Evolutionary conservation across 2,329 filamentous ascomycete genomes (phyloP).

Genomic region (Venturia aucupariae): DNA sequence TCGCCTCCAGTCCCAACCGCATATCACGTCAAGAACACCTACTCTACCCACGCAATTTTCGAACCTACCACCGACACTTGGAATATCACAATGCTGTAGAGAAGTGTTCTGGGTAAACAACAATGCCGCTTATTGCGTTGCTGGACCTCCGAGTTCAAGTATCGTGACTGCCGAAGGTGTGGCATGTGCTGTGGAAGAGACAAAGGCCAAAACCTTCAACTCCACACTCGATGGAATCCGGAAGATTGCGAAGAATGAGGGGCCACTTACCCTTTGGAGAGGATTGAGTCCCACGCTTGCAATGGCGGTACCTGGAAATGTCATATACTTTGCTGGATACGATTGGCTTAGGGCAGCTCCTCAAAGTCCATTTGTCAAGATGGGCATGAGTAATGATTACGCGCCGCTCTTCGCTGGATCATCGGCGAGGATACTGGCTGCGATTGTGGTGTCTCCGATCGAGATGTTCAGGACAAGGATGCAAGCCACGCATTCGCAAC

Average conservation of each 20-base stretch:
- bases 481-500: constrained; percentile 51
- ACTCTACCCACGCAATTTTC: constrained; percentile 44
- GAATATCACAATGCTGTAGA: constrained; percentile 88
- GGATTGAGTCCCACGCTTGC: constrained; percentile 87
- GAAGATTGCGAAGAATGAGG: constrained; percentile 94
- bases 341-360: constrained; percentile 78
- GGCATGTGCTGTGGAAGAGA: constrained; percentile 75
- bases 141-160: constrained; percentile 43
- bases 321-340: constrained; percentile 98
- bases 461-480: constrained; percentile 91
- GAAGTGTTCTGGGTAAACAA: constrained; percentile 96
- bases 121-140: constrained; percentile 69
- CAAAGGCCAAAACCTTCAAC: constrained; percentile 71
- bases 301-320: constrained; percentile 91
- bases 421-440: constrained; percentile 68
- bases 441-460: constrained; percentile 75
- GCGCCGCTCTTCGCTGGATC: constrained; percentile 74
- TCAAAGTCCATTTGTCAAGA: constrained; percentile 55
- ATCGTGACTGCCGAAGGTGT: constrained; percentile 27
- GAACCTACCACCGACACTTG: constrained; percentile 71
- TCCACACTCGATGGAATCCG: constrained; percentile 85
- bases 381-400: constrained; percentile 55
- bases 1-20: constrained; percentile 73
- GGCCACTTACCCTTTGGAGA: constrained; percentile 76
- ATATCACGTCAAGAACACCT: constrained; percentile 41